These are phyloP conservation scores for Aureobasidium melanogenum DNA, from an alignment of 2,329 filamentous ascomycete species.

Conservation along the genomic window DNA sequence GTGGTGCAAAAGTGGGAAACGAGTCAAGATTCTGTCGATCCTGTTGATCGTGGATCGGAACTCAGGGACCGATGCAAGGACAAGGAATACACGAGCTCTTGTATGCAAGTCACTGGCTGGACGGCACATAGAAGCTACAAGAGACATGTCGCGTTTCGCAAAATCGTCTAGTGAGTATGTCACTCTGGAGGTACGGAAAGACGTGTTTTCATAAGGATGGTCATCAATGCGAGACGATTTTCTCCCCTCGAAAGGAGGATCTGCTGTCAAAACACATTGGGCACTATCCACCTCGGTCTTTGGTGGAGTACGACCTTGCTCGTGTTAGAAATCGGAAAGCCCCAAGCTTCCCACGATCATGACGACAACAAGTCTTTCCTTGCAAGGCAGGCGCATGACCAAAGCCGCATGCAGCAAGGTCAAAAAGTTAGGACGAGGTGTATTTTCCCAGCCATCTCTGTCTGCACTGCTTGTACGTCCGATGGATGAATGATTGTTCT, in stretches of 20 bases:
- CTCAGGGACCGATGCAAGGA: not conserved
- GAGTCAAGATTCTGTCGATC: conserved; percentile 5
- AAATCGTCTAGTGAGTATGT: not conserved
- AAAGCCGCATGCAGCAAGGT: not conserved
- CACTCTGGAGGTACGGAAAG: not conserved
- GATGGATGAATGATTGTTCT: not conserved
- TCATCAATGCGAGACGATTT: not conserved
- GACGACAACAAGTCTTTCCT: not conserved
- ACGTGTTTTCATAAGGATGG: not conserved
- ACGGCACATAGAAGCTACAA: not conserved
- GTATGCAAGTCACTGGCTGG: not conserved
- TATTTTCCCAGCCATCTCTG: not conserved
- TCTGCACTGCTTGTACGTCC: not conserved
- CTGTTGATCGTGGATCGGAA: conserved; percentile 3
- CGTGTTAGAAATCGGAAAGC: not conserved
- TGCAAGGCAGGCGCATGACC: not conserved
- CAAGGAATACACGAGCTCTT: not conserved
- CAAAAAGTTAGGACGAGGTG: not conserved
- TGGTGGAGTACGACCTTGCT: conserved; percentile 4
- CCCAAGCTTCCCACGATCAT: not conserved
- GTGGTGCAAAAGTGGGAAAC: not conserved
- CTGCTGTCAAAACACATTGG: not conserved
- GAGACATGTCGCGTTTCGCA: not conserved
- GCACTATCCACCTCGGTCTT: conserved; percentile 1
- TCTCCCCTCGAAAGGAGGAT: not conserved